Base-by-base conservation (phyloP, 1,284 basidiomycete genomes). In the Apiotrichum akiyoshidainum region DNA sequence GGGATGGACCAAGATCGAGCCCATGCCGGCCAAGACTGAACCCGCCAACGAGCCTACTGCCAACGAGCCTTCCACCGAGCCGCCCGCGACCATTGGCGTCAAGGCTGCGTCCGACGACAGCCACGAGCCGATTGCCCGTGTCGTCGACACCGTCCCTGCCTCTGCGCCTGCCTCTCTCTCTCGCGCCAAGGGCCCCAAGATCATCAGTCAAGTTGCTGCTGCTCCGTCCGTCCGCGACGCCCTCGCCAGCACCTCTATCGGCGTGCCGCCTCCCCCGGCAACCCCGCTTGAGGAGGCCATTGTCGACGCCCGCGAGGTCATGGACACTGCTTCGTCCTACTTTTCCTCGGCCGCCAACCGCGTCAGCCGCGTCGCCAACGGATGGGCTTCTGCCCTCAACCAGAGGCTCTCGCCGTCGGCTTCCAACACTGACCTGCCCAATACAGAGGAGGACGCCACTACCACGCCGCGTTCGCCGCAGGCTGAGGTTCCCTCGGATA, bases 331-430 rank as follows among this genome's bases (percentile, higher is more conserved):
- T 12, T 34, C 33, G n/a, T 50, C 48, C 35, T 40, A 39, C 48
- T 39, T 50, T 40, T 11, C 37, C 48, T 50, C 48, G 35, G 48
- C 48, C 11, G 35, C 48, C n/a, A 50, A 40, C 48, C 48, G 48
- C 37, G 39, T 50, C 35, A 50, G 48, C 37, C 19, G 40, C n/a
- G 16, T 44, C 12, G 51, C 51, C 11, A 44, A 41, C 13, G 48
- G 48, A 14, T 19, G 16, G 17, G 48, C 48, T 16, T 39, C 35
- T 3, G 31, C n/a, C 7, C 31, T 52, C 31, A 31, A 40, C 11
- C 14, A 12, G 7, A n/a, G 39, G 4, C 40, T 52, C 2, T 44
- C 51, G 19, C 49, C 49, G 6, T 13, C 19, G 16, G 2, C 8
- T 12, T 21, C 40, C 19, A 44, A 42, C 26, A 6, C 21, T 6